Evolutionary conservation across 192 early-diverging fungal species (phyloP), one percentile per base, ranked within the genome.

Genomic region (Backusella parvicylindrica): DNA sequence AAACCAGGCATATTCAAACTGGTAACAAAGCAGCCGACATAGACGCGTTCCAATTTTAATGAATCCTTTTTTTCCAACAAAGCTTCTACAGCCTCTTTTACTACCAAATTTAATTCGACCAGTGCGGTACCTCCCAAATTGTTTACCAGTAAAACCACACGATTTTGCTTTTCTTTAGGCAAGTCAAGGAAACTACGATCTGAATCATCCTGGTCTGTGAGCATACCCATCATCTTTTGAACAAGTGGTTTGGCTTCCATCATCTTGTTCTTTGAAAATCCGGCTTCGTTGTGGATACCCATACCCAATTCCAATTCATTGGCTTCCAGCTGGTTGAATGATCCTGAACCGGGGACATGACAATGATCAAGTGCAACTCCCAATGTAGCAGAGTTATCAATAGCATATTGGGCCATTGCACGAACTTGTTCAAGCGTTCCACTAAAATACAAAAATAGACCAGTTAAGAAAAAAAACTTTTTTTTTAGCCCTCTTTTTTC

Each of bases 201-300:
- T 12, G 53, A 31, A 26, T 77, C 75, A 23, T 85, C 75, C 5
- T 85, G 84, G 56, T 78, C 75, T 73, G 88, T 82, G 26, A 92
- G 77, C 21, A 84, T 85, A 50, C 85, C 73, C 12, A 95, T 72
- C 68, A 96, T 84, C 2, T 70, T 77, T 21, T 73, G 71, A 5
- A 92, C 83, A 36, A 93, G 77, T 6, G 82, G 71, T 21, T 82
- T 74, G 2, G 89, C 86, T 12, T 89, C 71, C 40, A 80, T 77
- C 13, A 91, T 71, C 7, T 74, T 60, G 50, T 78, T 87, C 68
- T 86, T 90, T 67, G 80, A 81, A 69, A 89, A 88, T 4, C 95
- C 95, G 12, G 93, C 86, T 82, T 96, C 95, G 71, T 92, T 92
- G 78, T 96, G 95, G 68, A 96, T 96, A 65, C 93, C 93, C 86